Evolutionary conservation across 1,284 basidiomycete species (phyloP).

Genomic region (Quambalaria eucalypti): DNA sequence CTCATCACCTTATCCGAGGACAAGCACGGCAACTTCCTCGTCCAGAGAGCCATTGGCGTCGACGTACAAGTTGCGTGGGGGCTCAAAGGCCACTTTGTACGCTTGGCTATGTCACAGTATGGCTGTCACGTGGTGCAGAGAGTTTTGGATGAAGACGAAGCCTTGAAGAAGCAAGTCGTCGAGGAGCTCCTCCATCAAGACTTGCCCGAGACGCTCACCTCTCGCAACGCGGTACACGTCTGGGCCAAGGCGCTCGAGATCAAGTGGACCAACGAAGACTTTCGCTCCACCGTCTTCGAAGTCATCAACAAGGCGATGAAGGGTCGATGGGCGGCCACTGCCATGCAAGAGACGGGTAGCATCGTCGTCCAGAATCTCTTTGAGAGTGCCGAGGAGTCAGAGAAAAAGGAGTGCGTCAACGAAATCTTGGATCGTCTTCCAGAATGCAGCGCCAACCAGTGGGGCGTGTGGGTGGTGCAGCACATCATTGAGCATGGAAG

Average conservation of each 20-base stretch:
- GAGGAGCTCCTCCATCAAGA: conserved; percentile 28
- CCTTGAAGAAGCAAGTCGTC: conserved; percentile 13
- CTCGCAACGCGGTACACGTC: conserved; percentile 34
- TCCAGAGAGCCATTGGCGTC: conserved; percentile 26
- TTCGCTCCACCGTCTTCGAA: conserved; percentile 23
- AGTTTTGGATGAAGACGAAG: conserved; percentile 23
- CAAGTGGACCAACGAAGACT: conserved; percentile 18
- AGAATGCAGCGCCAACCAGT: conserved; percentile 36
- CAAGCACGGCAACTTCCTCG: conserved; percentile 38
- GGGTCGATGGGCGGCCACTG: conserved; percentile 28
- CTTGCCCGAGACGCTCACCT: conserved; percentile 29
- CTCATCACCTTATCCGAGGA: conserved; percentile 24
- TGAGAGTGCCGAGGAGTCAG: conserved; percentile 25
- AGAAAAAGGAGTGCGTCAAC: conserved; percentile 29
- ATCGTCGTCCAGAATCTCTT: conserved; percentile 40
- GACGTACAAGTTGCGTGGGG: conserved; percentile 14
- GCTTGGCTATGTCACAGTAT: conserved; percentile 30
- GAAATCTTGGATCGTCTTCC: conserved; percentile 32
- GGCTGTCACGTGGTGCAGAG: conserved; percentile 39
- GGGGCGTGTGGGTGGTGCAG: conserved; percentile 45
- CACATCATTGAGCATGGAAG: conserved; percentile 41
- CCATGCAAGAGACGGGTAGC: conserved; percentile 35
- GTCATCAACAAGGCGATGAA: conserved; percentile 27
- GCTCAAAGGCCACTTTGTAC: conserved; percentile 22
- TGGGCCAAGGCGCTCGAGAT: conserved; percentile 31